These are phyloP conservation scores for Daedaleopsis sinensis DNA, from an alignment of 768 basidiomycete genomes.

Conservation along the genomic window DNA sequence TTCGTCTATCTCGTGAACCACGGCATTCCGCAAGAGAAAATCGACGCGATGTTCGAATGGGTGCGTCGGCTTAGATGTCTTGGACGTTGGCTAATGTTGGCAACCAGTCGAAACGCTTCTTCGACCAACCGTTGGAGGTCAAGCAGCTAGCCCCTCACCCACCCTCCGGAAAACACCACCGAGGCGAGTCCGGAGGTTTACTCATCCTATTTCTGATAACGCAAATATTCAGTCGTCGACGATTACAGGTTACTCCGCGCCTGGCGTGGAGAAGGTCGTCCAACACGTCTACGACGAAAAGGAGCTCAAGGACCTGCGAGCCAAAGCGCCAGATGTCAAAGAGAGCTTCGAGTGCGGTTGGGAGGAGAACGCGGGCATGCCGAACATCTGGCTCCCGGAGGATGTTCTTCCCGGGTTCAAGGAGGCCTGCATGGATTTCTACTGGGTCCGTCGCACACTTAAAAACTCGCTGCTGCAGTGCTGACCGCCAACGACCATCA, in stretches of 20 bases:
- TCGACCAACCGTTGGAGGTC: slow-evolving; percentile 30
- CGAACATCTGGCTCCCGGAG: slow-evolving; percentile 63
- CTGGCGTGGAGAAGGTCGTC: slow-evolving; percentile 34
- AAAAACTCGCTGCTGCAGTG: no score
- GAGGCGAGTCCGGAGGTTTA: slow-evolving; percentile 22
- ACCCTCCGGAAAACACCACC: slow-evolving; percentile 35
- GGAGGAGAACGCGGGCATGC: slow-evolving; percentile 47
- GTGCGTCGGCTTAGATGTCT: slow-evolving; percentile 19
- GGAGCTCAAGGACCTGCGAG: slow-evolving; percentile 33
- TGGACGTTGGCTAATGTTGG: no score
- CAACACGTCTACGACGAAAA: slow-evolving; percentile 37
- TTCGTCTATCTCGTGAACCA: slow-evolving; percentile 32
- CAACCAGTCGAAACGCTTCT: slow-evolving; percentile 36
- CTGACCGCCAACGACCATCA: no score
- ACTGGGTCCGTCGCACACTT: slow-evolving; percentile 31
- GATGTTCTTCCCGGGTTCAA: slow-evolving; percentile 54
- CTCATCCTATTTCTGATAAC: background rate
- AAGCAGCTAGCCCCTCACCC: slow-evolving; percentile 42
- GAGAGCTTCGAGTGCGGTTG: slow-evolving; percentile 60
- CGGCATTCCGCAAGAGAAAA: slow-evolving; percentile 37
- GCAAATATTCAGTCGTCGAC: no score
- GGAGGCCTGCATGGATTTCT: slow-evolving; percentile 54
- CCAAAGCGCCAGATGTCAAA: slow-evolving; percentile 44
- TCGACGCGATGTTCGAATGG: slow-evolving; percentile 36
- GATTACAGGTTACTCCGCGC: slow-evolving; percentile 34